A percentile compares a stretch with the other conserved stretches of the same genome.
Conservation (phyloP, 495 filamentous ascomycete species). For the Aspergillus kassunensis region DNA sequence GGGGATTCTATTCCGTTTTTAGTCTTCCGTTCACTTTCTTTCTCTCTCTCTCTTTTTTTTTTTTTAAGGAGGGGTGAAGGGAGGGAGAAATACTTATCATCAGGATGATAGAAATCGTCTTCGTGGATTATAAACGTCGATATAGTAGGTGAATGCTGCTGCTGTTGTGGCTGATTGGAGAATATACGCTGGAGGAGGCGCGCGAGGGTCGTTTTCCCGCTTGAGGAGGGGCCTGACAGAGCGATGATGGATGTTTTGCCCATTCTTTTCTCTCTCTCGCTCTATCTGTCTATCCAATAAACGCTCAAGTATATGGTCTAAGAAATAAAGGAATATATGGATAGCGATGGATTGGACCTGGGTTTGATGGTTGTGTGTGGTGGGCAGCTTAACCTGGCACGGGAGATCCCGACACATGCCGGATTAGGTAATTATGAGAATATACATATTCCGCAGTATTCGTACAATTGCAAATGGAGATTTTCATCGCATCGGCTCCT, state of each 20-base stretch:
- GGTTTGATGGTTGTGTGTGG: no score
- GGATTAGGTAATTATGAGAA: constrained; percentile 3
- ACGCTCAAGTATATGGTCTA: no score
- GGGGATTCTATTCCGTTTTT: constrained; percentile 44
- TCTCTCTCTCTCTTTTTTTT: not conserved
- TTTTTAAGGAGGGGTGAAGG: not conserved
- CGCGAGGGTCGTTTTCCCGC: constrained; percentile 77
- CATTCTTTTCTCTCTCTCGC: constrained; percentile 8
- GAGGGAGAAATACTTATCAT: constrained; percentile 51
- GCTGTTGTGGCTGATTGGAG: constrained; percentile 11
- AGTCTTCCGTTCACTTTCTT: not conserved
- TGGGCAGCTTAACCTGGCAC: no score
- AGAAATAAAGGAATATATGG: not conserved
- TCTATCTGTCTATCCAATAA: not conserved
- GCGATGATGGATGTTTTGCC: constrained; percentile 46
- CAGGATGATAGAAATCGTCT: constrained; percentile 87
- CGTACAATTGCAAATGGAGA: no score
- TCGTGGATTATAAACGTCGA: constrained; percentile 76
- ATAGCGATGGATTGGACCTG: not conserved
- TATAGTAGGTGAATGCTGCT: constrained; percentile 12
- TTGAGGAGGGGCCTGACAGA: constrained; percentile 71
- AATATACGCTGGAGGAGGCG: constrained; percentile 71
- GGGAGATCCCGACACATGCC: no score
- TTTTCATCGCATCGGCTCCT: no score
- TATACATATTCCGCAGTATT: not conserved